phyloP scores from a whole-genome alignment of 2,329 filamentous ascomycete genomes.

The Hymenoscyphus linearis region DNA sequence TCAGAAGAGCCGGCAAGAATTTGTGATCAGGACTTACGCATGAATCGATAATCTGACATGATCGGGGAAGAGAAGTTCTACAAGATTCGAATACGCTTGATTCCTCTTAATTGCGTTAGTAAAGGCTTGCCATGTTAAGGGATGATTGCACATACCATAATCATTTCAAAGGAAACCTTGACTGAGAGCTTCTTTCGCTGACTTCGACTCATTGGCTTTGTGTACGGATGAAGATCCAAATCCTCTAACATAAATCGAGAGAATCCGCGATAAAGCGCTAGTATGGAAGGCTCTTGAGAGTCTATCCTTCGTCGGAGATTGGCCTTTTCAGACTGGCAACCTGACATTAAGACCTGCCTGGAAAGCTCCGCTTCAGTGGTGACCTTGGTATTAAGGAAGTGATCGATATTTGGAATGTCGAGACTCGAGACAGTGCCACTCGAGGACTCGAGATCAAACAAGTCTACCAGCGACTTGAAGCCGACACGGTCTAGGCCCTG shows the following conservation, averaged over 20 bases:
- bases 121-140: neutral
- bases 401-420: conserved; percentile 4
- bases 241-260: conserved; percentile 9
- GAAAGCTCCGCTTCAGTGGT: conserved; percentile 5
- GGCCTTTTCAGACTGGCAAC: conserved; percentile 4
- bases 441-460: conserved; percentile 5
- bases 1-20: neutral
- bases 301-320: conserved; percentile 6
- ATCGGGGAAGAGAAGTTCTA: conserved; percentile 7
- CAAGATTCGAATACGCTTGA: conserved; percentile 7
- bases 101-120: conserved; percentile 2
- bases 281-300: conserved; percentile 3
- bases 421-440: neutral
- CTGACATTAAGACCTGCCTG: conserved; percentile 4
- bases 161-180: conserved; percentile 10
- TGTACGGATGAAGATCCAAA: conserved; percentile 7
- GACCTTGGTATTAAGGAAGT: conserved; percentile 5
- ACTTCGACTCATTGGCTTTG: conserved; percentile 4
- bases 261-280: conserved; percentile 6
- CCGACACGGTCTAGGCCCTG: neutral
- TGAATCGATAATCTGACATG: conserved; percentile 7
- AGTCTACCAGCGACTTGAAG: conserved; percentile 6
- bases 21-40: conserved; percentile 2
- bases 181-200: conserved; percentile 7
- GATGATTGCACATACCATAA: conserved; percentile 3